Conservation (phyloP, 2,329 filamentous ascomycete genomes). For the Diaporthe aspalathi region DNA sequence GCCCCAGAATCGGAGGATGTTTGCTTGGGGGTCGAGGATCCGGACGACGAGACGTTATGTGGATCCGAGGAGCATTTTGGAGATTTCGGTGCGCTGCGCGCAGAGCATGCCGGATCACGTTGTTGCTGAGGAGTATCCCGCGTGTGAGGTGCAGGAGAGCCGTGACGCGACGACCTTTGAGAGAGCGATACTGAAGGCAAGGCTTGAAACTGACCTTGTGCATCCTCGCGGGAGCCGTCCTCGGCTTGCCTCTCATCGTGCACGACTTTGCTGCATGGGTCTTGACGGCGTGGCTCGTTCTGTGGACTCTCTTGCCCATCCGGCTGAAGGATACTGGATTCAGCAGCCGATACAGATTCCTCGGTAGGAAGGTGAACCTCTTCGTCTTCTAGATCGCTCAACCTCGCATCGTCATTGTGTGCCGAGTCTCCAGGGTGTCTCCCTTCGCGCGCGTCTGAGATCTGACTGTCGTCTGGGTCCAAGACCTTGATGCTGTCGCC, state of each 20-base stretch:
- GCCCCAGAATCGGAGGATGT: constrained; percentile 40
- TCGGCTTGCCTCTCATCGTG: background rate
- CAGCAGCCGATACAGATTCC: constrained; percentile 28
- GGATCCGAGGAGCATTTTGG: constrained; percentile 1
- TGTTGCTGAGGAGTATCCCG: background rate
- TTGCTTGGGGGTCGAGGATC: constrained; percentile 43
- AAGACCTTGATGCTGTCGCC: constrained; percentile 14
- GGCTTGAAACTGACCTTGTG: background rate
- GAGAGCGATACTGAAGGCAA: background rate
- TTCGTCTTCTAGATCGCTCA: constrained; percentile 19
- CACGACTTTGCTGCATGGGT: background rate
- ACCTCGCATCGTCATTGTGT: background rate
- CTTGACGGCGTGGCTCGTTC: background rate
- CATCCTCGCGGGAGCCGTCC: background rate
- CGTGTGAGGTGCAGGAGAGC: constrained; percentile 1
- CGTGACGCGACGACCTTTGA: constrained; percentile 1
- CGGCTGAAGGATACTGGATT: background rate
- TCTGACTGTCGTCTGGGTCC: background rate
- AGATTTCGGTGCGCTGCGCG: background rate
- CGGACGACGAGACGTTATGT: constrained; percentile 41
- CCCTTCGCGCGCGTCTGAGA: background rate
- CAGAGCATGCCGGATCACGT: background rate
- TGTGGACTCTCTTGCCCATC: background rate
- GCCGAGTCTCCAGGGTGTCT: background rate
- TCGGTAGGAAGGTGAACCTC: constrained; percentile 31